Conservation (phyloP, 2,329 filamentous ascomycete genomes). For the Anisogramma anomala region DNA sequence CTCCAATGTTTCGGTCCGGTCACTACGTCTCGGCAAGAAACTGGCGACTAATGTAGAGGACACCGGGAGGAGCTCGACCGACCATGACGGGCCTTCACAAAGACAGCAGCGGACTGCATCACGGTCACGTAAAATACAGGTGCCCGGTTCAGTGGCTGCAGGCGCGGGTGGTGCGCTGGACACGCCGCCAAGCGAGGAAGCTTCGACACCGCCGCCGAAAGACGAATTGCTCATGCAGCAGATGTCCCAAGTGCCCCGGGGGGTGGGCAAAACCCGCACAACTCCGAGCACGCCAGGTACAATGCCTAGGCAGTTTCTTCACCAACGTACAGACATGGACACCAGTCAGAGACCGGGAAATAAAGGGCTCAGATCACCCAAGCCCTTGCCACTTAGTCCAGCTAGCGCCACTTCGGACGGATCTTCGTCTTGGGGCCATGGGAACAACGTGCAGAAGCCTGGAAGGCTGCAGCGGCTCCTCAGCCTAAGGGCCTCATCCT, state of each 20-base stretch:
- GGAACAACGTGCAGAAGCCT: constrained; percentile 25
- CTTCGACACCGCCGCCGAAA: constrained; percentile 26
- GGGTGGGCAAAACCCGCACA: constrained; percentile 4
- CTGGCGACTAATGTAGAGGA: constrained; percentile 20
- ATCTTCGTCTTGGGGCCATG: constrained; percentile 25
- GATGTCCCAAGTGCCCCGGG: not conserved
- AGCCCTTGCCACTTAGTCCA: constrained; percentile 20
- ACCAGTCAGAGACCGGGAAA: constrained; percentile 11
- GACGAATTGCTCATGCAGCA: constrained; percentile 16
- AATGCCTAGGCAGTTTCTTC: constrained; percentile 11
- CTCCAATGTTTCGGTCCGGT: constrained; percentile 46
- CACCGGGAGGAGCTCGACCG: constrained; percentile 9
- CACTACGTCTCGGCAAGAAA: constrained; percentile 30
- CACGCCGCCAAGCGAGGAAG: constrained; percentile 14
- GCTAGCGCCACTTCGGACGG: constrained; percentile 19
- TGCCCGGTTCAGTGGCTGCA: constrained; percentile 9
- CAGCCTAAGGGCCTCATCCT: constrained; percentile 23
- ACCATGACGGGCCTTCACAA: constrained; percentile 1
- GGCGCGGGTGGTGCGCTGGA: not conserved
- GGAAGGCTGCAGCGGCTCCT: constrained; percentile 31
- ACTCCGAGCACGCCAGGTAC: constrained; percentile 10
- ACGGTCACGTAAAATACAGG: constrained; percentile 10
- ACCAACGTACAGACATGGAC: constrained; percentile 16
- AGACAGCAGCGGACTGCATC: not conserved
- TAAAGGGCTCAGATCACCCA: constrained; percentile 16